Conservation (phyloP, 257 asterid species). For the Anisodus acutangulus region DNA sequence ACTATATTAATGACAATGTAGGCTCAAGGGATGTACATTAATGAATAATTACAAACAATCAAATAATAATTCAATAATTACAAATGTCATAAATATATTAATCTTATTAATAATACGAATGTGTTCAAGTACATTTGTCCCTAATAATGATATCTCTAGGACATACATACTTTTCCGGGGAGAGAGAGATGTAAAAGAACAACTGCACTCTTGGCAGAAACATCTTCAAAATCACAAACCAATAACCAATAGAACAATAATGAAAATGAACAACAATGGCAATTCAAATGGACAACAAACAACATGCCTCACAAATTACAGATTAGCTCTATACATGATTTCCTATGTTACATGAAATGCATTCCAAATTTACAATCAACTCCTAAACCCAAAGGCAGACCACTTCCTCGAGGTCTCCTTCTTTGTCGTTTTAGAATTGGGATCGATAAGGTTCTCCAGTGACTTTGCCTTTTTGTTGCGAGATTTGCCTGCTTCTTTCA, state of each 20-base stretch:
- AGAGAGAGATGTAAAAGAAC: neutral
- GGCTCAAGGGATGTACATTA: too few species aligned
- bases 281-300: constrained; percentile 46
- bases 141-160: too few species aligned
- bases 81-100: too few species aligned
- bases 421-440: constrained; percentile 75
- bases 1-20: too few species aligned
- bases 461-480: constrained; percentile 92
- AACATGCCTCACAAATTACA: constrained; percentile 53
- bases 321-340: constrained; percentile 60
- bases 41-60: too few species aligned
- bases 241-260: constrained; percentile 31
- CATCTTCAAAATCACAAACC: constrained; percentile 51
- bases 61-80: too few species aligned
- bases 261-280: constrained; percentile 38
- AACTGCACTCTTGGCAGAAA: neutral
- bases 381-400: constrained; percentile 94
- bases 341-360: constrained; percentile 52
- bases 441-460: constrained; percentile 90
- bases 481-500: constrained; percentile 96
- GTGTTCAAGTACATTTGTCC: too few species aligned
- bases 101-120: too few species aligned
- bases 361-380: constrained; percentile 47
- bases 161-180: too few species aligned
- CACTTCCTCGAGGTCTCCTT: constrained; percentile 82